Percentiles rank a stretch among this genome's conserved stretches.
These are phyloP conservation scores for Hygrophoropsis aurantiaca DNA, from an alignment of 768 basidiomycete genomes.

Conservation along the genomic window DNA sequence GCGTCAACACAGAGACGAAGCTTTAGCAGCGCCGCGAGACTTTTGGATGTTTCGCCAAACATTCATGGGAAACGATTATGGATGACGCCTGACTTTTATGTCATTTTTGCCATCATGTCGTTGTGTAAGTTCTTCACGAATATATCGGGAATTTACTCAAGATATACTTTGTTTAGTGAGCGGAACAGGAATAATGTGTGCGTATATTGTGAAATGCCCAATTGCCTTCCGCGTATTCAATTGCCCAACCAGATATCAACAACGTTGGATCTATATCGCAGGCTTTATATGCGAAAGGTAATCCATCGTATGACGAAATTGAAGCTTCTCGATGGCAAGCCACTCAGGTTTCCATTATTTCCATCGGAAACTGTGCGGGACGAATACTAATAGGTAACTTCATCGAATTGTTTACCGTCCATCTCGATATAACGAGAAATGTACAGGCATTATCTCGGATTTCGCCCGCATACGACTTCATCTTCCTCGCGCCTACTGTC, in stretches of 20 bases:
- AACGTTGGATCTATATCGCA: slow-evolving; percentile 83
- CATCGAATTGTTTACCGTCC: slow-evolving; percentile 1
- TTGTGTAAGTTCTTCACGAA: slow-evolving; percentile 44
- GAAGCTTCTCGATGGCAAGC: slow-evolving; percentile 77
- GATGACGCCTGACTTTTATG: slow-evolving; percentile 59
- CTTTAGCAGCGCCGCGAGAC: neutral
- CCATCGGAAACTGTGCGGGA: slow-evolving; percentile 78
- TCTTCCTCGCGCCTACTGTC: slow-evolving; percentile 66
- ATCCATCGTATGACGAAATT: slow-evolving; percentile 62
- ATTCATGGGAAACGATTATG: slow-evolving; percentile 54
- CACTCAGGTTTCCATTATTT: slow-evolving; percentile 79
- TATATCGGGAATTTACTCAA: no score
- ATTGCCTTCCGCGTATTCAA: neutral
- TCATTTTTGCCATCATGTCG: slow-evolving; percentile 54
- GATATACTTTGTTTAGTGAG: slow-evolving; percentile 43
- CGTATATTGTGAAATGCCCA: slow-evolving; percentile 18
- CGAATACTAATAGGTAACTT: slow-evolving; percentile 71
- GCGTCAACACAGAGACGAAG: neutral
- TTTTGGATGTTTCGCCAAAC: slow-evolving; percentile 40
- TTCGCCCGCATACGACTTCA: slow-evolving; percentile 52
- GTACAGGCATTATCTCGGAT: slow-evolving; percentile 68
- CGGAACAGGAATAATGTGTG: slow-evolving; percentile 78
- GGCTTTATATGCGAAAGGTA: slow-evolving; percentile 60
- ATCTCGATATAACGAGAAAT: neutral
- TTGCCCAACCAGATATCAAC: slow-evolving; percentile 62